These are phyloP conservation scores for Starmerella cellae DNA, from an alignment of 805 yeast species.

Conservation along the genomic window DNA sequence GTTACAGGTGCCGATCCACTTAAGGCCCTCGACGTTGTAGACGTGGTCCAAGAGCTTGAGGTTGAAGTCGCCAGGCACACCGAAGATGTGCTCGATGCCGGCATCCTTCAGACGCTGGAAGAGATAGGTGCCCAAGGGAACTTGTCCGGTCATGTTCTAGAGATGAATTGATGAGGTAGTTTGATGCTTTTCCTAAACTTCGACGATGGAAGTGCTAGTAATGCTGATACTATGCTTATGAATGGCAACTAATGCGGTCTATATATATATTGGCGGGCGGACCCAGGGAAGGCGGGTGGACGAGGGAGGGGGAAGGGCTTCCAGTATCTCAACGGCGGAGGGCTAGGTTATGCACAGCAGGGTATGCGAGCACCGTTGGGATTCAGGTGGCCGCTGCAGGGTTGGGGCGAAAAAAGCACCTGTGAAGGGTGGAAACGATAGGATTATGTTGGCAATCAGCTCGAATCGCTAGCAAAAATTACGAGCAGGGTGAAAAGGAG, in stretches of 20 bases:
- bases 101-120: conserved; percentile 27
- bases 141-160: conserved; percentile 6
- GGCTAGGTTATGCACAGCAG: too few species aligned
- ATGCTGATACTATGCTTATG: too few species aligned
- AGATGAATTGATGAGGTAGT: background rate
- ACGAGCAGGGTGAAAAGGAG: background rate
- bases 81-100: conserved; percentile 29
- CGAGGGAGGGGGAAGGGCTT: too few species aligned
- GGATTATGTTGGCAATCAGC: background rate
- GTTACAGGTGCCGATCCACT: conserved; percentile 77
- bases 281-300: too few species aligned
- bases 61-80: conserved; percentile 38
- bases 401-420: background rate
- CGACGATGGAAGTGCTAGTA: too few species aligned
- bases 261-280: too few species aligned
- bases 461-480: background rate
- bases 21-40: conserved; percentile 32
- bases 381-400: too few species aligned
- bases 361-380: too few species aligned
- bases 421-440: background rate
- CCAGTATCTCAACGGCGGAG: too few species aligned
- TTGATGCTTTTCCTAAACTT: background rate
- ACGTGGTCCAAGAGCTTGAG: conserved; percentile 31
- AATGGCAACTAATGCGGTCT: too few species aligned
- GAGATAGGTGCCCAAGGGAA: conserved; percentile 25